Conservation (phyloP, 2,329 filamentous ascomycete genomes). For the Colletotrichum sojae region DNA sequence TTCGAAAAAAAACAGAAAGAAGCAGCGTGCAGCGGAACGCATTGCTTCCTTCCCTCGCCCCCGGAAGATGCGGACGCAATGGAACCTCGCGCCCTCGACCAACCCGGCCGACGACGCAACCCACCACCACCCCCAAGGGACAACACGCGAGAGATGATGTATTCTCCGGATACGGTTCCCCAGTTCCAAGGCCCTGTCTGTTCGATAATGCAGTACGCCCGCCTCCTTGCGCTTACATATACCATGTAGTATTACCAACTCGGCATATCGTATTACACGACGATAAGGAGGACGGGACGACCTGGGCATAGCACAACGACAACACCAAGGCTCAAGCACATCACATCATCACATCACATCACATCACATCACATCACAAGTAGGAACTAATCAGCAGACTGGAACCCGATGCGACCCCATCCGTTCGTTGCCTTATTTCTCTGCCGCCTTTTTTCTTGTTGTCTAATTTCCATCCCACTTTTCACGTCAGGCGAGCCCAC, state of each 20-base stretch:
- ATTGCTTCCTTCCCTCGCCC: not conserved
- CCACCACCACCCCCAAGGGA: no score
- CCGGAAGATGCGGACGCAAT: constrained; percentile 21
- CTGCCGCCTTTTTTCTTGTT: not conserved
- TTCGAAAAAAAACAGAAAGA: not conserved
- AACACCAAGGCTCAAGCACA: not conserved
- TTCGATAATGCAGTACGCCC: not conserved
- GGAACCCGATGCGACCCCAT: constrained; percentile 20
- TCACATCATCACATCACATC: not conserved
- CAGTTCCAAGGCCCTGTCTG: no score
- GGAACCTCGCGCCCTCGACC: constrained; percentile 13
- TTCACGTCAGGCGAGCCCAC: constrained; percentile 23
- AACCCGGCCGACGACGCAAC: no score
- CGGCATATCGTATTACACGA: no score
- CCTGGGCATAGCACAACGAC: not conserved
- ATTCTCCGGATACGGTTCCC: no score
- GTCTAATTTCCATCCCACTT: constrained; percentile 28
- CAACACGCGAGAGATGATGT: no score
- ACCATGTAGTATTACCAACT: no score
- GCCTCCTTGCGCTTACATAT: no score
- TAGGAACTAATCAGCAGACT: not conserved
- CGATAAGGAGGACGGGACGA: no score
- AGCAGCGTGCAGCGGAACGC: not conserved
- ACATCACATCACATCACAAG: not conserved
- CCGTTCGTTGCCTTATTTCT: constrained; percentile 25